Evolutionary conservation across 345 rosid species (phyloP).

Genomic region (Trapa bicornis): DNA sequence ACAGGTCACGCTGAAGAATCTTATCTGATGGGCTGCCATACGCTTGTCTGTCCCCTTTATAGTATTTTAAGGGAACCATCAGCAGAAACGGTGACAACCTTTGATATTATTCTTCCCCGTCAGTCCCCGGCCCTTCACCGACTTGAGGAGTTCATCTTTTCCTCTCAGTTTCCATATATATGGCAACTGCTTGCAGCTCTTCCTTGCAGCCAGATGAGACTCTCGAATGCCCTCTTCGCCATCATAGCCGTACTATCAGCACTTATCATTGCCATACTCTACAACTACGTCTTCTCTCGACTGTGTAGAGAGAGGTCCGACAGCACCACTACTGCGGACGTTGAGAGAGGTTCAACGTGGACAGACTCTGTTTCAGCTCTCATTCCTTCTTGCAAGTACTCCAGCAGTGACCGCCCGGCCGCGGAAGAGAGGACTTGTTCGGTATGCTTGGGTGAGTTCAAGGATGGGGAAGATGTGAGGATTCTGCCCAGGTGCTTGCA

Average conservation of each 20-base stretch:
- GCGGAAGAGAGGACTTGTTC: constrained; percentile 9
- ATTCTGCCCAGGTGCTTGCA: constrained; percentile 24
- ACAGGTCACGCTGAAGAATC: no score
- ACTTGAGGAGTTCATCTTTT: background rate
- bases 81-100: no score
- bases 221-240: background rate
- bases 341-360: background rate
- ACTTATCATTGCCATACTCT: background rate
- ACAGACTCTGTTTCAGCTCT: background rate
- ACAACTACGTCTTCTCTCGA: background rate
- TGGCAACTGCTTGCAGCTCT: background rate
- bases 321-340: background rate
- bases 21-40: no score
- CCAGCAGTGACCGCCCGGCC: background rate
- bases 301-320: background rate
- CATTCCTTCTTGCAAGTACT: constrained; percentile 1
- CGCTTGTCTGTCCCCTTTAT: no score
- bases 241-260: background rate
- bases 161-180: background rate
- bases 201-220: background rate
- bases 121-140: no score
- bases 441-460: constrained; percentile 21
- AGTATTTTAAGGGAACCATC: no score
- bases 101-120: no score
- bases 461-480: constrained; percentile 15